These are phyloP conservation scores for Penicillium cosmopolitanum DNA, from an alignment of 495 filamentous ascomycete species.

Conservation along the genomic window DNA sequence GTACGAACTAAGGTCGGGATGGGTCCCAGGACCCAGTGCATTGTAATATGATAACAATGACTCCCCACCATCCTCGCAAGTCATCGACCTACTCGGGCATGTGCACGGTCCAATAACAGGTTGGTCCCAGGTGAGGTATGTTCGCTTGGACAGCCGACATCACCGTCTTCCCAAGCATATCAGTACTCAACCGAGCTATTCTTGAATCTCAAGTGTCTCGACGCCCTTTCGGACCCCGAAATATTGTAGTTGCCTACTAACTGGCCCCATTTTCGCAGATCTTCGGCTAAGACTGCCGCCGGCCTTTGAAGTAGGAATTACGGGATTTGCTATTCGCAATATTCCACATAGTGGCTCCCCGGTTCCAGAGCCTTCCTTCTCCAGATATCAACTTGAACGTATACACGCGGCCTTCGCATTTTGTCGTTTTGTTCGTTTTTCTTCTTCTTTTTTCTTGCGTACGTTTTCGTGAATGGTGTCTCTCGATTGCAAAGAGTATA, in stretches of 20 bases:
- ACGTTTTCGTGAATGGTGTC: not conserved
- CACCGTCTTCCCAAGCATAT: not conserved
- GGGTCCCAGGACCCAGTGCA: not conserved
- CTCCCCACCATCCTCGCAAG: not conserved
- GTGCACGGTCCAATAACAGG: not conserved
- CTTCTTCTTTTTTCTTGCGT: not conserved
- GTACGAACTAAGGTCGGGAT: too few relatives aligned
- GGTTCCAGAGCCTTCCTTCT: not conserved
- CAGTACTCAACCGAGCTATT: not conserved
- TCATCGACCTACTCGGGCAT: not conserved
- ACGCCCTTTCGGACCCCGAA: not conserved
- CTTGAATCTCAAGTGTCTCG: not conserved
- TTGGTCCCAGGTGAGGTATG: not conserved
- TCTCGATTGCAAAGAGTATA: too few relatives aligned
- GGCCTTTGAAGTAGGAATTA: too few relatives aligned
- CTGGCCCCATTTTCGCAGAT: not conserved
- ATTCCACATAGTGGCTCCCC: not conserved
- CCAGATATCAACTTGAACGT: not conserved
- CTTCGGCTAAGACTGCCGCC: too few relatives aligned
- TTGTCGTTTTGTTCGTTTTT: not conserved
- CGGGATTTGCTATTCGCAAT: too few relatives aligned
- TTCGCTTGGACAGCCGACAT: not conserved
- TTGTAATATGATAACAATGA: not conserved
- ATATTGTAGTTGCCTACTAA: constrained; percentile 1
- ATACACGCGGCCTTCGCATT: not conserved